Evolutionary conservation across 2,329 filamentous ascomycete species (phyloP).

Genomic region (Zymoseptoria pseudotritici): DNA sequence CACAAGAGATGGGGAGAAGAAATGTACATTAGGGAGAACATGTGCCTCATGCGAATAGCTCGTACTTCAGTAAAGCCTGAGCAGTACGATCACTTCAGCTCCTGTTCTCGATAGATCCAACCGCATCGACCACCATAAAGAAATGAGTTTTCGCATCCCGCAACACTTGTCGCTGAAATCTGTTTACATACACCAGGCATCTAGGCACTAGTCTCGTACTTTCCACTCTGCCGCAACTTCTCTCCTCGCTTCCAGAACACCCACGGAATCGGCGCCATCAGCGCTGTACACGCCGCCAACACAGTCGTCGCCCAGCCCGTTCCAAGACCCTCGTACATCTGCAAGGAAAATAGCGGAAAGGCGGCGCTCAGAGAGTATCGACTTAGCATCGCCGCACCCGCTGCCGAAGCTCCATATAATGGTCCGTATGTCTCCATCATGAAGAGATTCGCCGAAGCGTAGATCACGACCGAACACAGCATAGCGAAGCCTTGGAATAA

Average conservation of each 20-base stretch:
- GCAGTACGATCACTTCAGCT: neutral
- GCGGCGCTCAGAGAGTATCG: conserved; percentile 29
- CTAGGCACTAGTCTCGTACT: conserved; percentile 7
- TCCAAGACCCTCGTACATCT: conserved; percentile 34
- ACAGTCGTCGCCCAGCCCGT: conserved; percentile 36
- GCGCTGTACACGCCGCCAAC: conserved; percentile 30
- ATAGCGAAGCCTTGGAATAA: conserved; percentile 18
- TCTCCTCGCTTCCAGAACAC: conserved; percentile 19
- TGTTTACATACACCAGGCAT: neutral
- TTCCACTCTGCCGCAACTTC: conserved; percentile 6
- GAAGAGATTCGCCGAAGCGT: conserved; percentile 32
- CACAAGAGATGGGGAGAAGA: neutral
- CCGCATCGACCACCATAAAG: neutral
- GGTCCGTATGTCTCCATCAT: conserved; percentile 36
- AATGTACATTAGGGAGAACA: neutral
- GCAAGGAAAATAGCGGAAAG: conserved; percentile 35
- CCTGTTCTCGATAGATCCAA: neutral
- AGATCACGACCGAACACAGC: conserved; percentile 20
- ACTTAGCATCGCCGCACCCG: conserved; percentile 22
- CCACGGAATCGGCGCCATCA: conserved; percentile 24
- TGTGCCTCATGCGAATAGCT: neutral
- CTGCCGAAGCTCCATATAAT: conserved; percentile 31
- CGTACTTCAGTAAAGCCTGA: neutral
- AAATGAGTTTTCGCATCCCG: neutral
- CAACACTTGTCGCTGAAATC: neutral